phyloP scores from a whole-genome alignment of 768 basidiomycete genomes.

The Auricularia heimuer region DNA sequence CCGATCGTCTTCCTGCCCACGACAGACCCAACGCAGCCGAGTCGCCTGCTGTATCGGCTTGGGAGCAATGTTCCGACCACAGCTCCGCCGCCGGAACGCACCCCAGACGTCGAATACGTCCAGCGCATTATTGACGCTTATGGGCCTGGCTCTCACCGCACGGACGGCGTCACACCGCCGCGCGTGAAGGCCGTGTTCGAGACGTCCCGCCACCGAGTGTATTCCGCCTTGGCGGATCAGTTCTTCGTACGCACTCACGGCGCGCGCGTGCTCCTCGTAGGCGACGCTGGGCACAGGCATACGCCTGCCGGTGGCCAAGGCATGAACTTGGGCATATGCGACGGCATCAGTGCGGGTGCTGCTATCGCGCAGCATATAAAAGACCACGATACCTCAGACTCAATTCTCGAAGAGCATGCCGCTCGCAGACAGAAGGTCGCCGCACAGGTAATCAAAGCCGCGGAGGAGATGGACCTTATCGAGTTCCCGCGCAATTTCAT shows the following conservation, averaged over 20 bases:
- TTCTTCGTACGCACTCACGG: not conserved
- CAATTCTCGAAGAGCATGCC: not conserved
- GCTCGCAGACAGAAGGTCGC: not conserved
- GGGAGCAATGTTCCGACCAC: not conserved
- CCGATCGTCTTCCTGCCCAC: not conserved
- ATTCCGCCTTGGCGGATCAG: conserved; percentile 3
- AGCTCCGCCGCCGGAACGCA: not conserved
- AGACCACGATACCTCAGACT: not conserved
- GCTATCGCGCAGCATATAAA: not conserved
- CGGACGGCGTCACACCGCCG: not conserved
- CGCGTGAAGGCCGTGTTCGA: not conserved
- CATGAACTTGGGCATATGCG: conserved; percentile 47
- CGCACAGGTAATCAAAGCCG: not conserved
- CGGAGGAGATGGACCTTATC: not conserved
- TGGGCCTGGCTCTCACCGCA: not conserved
- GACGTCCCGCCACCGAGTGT: conserved; percentile 5
- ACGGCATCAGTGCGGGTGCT: conserved; percentile 24
- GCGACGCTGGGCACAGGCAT: conserved; percentile 41
- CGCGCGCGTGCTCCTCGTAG: conserved; percentile 20
- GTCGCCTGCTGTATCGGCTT: not conserved
- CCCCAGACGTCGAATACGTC: not conserved
- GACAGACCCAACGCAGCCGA: not conserved
- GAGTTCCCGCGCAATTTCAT: not conserved
- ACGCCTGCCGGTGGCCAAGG: conserved; percentile 48
- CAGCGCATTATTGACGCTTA: not conserved